These are phyloP conservation scores for Pyricularia sp. DNA, from an alignment of 2,329 filamentous ascomycete species.

Conservation along the genomic window DNA sequence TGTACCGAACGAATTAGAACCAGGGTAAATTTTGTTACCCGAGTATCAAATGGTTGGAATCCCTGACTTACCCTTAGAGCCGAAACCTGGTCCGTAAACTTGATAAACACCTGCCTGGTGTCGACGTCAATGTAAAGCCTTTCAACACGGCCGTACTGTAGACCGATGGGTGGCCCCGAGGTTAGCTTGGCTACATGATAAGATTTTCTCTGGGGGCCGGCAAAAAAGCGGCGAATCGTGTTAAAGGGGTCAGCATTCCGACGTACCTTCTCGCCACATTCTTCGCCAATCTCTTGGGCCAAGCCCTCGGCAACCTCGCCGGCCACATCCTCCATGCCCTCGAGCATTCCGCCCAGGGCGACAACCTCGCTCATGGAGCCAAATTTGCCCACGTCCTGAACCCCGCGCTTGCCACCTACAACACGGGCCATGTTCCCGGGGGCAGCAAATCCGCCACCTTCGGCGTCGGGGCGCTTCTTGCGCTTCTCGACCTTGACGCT, in stretches of 20 bases:
- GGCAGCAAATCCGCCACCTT: slow-evolving; percentile 65
- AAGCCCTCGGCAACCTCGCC: slow-evolving; percentile 64
- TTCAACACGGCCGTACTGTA: slow-evolving; percentile 72
- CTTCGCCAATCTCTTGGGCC: slow-evolving; percentile 89
- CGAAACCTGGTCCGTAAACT: slow-evolving; percentile 76
- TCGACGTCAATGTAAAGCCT: slow-evolving; percentile 60
- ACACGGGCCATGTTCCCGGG: slow-evolving; percentile 59
- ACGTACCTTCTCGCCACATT: slow-evolving; percentile 65
- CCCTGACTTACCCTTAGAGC: slow-evolving; percentile 58
- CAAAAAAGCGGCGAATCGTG: background rate
- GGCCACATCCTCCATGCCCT: slow-evolving; percentile 63
- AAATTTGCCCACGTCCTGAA: slow-evolving; percentile 34
- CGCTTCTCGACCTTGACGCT: slow-evolving; percentile 76
- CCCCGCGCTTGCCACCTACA: slow-evolving; percentile 52
- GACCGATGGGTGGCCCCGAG: background rate
- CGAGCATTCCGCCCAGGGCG: slow-evolving; percentile 71
- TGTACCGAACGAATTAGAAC: background rate
- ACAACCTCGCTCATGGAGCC: slow-evolving; percentile 72
- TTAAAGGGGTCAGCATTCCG: background rate
- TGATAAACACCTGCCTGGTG: slow-evolving; percentile 68
- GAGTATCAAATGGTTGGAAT: background rate
- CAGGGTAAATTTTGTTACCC: background rate
- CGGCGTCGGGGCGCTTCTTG: slow-evolving; percentile 63
- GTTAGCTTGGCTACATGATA: background rate
- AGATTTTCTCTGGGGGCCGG: no score